phyloP scores from a whole-genome alignment of 768 basidiomycete genomes.

The Gymnopilus dilepis region DNA sequence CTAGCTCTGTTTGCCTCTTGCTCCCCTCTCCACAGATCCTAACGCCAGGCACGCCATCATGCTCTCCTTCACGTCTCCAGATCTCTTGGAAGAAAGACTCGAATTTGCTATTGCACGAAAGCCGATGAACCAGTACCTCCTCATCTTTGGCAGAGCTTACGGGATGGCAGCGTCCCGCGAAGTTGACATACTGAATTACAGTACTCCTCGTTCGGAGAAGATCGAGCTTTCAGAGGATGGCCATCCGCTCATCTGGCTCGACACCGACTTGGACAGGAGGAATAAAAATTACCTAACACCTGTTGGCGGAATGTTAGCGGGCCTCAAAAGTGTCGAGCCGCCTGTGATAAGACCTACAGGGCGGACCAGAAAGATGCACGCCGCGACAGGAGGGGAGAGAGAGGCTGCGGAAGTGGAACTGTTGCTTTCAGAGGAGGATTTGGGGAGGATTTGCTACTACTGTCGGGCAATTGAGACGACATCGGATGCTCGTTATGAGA shows the following conservation, averaged over 20 bases:
- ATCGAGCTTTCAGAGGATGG: not conserved
- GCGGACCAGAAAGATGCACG: not conserved
- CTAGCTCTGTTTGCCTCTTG: not conserved
- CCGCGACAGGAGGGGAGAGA: not conserved
- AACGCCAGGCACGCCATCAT: not conserved
- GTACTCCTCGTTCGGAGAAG: constrained; percentile 1
- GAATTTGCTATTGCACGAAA: not conserved
- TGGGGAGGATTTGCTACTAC: constrained; percentile 3
- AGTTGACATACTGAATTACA: constrained; percentile 1
- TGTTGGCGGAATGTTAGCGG: not conserved
- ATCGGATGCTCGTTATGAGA: not conserved
- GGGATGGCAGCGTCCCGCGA: not conserved
- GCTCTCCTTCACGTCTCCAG: not conserved
- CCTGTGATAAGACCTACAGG: not conserved
- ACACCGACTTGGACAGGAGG: not conserved
- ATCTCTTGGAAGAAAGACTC: not conserved
- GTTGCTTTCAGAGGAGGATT: not conserved
- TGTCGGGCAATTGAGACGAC: not conserved
- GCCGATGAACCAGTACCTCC: constrained; percentile 2
- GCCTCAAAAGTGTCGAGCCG: not conserved
- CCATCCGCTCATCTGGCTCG: constrained; percentile 3
- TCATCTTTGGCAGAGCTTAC: not conserved
- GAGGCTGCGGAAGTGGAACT: constrained; percentile 1
- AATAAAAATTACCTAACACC: not conserved
- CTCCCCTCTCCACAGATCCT: not conserved